Evolutionary conservation across 768 basidiomycete species (phyloP).

Genomic region (Lactarius sp.): DNA sequence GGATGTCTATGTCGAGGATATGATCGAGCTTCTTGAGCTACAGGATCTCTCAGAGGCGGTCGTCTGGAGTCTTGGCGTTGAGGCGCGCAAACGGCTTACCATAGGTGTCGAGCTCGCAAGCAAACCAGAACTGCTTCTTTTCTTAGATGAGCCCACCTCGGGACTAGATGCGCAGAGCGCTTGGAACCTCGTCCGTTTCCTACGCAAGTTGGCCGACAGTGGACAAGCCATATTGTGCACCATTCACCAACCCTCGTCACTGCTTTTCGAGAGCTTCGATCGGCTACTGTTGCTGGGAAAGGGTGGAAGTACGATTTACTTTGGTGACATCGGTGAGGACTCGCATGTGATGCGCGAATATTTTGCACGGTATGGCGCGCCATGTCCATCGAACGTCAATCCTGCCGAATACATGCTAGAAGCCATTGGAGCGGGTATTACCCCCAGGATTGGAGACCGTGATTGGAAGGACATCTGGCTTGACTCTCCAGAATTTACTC

Average conservation of each 20-base stretch:
- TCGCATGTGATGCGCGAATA: conserved; percentile 68
- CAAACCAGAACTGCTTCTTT: conserved; percentile 75
- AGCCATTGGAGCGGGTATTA: conserved; percentile 80
- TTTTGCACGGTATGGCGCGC: conserved; percentile 69
- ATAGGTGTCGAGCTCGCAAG: conserved; percentile 91
- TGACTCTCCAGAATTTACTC: conserved; percentile 55
- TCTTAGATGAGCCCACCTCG: conserved; percentile 53
- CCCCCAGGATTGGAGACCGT: conserved; percentile 63
- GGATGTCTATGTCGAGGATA: conserved; percentile 75
- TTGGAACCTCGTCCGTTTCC: conserved; percentile 80
- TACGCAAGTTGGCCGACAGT: conserved; percentile 77
- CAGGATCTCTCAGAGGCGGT: conserved; percentile 82
- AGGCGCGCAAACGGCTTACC: conserved; percentile 81
- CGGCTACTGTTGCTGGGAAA: conserved; percentile 62
- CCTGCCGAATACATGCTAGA: conserved; percentile 76
- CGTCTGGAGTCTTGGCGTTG: conserved; percentile 63
- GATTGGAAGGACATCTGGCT: conserved; percentile 90
- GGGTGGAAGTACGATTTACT: conserved; percentile 92
- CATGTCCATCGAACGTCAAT: conserved; percentile 73
- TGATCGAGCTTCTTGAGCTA: conserved; percentile 79
- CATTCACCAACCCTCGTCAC: conserved; percentile 83
- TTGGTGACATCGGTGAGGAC: conserved; percentile 81
- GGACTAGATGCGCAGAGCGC: conserved; percentile 64
- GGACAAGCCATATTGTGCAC: conserved; percentile 93
- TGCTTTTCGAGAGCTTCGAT: conserved; percentile 86